Base-by-base conservation (phyloP, 495 filamentous ascomycete genomes). In the Aspergillus bertholletiae region DNA sequence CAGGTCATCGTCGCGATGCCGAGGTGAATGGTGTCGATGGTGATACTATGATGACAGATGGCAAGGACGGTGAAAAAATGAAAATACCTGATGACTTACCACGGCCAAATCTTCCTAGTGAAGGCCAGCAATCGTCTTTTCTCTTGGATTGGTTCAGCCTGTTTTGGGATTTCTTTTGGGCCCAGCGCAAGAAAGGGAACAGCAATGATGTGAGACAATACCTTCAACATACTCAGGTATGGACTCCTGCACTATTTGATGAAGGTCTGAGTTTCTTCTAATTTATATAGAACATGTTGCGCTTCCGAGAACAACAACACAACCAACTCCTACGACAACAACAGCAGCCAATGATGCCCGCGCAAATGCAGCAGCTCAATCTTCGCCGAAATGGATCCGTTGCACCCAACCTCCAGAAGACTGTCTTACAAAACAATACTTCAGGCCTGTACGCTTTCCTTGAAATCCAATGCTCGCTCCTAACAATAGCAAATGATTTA, bases 141-240 rank as follows among this genome's bases (percentile, higher is more conserved):
- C 77, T 98, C 12, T 83, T 88, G 45, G 93, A 97, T 55, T 98
- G 94, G 94, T 98, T 95, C 72, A 88, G 84, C 65, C 77, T 96
- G 30, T 98, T 98, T 69, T 97, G 90, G 92, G 94, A 97, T 58
- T 90, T 97, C 63, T 95, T 86, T 62, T 82, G 80, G 63, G 89
- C 89, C 45, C 85, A 88, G 63, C 84, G 88, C 54, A 82, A 81
- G 57, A 80, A 83, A 64, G 76, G 74, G n/a, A 78, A 70, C 58
- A 76, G 63, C 52, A 68, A 74, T 37, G 76, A 77, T 50, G 83
- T 88, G 27, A 76, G 75, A 50, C 82, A 86, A 70, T 92, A 93
- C 69, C 82, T 94, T 20, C 72, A 82, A 44, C 88, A 94, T 60
- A 91, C 84, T 54, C 89, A 93, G 84, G 89, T 96, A 82, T 44